Evolutionary conservation across 345 rosid genomes (phyloP).

Genomic region (Dipteronia sinensis): DNA sequence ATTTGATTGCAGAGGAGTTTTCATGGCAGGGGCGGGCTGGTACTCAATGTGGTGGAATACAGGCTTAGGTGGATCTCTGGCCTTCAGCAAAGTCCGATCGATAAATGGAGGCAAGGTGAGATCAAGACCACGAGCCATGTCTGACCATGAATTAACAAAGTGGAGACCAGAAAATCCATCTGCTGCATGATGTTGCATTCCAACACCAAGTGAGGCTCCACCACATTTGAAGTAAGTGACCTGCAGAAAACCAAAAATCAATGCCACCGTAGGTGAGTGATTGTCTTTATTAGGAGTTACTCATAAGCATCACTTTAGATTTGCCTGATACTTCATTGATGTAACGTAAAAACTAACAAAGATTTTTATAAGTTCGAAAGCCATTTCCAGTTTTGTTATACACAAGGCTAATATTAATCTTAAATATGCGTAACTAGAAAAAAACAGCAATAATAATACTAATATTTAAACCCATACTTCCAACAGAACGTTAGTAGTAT

Average conservation of each 20-base stretch:
- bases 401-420: background rate
- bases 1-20: constrained; percentile 38
- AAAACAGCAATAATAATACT: background rate
- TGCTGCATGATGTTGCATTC: constrained; percentile 94
- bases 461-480: background rate
- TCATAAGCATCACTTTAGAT: background rate
- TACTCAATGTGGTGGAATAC: constrained; percentile 76
- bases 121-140: constrained; percentile 89
- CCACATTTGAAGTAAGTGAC: constrained; percentile 91
- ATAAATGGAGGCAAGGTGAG: constrained; percentile 73
- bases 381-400: background rate
- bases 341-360: background rate
- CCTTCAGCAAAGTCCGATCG: constrained; percentile 77
- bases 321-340: background rate
- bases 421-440: background rate
- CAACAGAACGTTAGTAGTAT: background rate
- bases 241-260: constrained; percentile 34
- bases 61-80: constrained; percentile 86
- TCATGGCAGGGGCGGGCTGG: constrained; percentile 80
- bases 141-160: constrained; percentile 92
- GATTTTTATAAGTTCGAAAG: background rate
- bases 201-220: constrained; percentile 95
- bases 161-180: constrained; percentile 98
- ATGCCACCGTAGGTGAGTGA: background rate
- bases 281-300: background rate